Base-by-base conservation (phyloP, 495 filamentous ascomycete genomes). In the Haplographium delicatum region DNA sequence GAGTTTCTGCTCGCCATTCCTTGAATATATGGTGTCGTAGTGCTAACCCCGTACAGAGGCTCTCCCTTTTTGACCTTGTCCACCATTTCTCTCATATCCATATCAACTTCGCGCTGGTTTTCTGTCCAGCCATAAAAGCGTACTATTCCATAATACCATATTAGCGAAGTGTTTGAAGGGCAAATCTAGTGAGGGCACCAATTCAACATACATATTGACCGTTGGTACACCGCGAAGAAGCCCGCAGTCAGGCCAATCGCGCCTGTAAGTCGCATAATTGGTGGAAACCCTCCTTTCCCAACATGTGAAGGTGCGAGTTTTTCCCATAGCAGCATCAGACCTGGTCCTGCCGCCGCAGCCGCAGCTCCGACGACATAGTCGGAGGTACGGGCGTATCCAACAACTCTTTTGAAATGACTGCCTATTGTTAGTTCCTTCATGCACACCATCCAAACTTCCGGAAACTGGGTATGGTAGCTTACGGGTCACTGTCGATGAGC, bases 401-500 rank as follows among this genome's bases (percentile, higher is more conserved):
- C 64, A 35, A 97, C 93, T 61, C 94, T 84, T 64, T 74, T 85
- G 70, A 97, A 81, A 68, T 98, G 91, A 56, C 94, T 97, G 59
- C 40, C 35, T 30, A n/a, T 46, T 20, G 24, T 58, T 27, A 60
- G 28, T 25, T 18, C 22, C 33, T 57, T 46, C 49, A 37, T 23
- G 39, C 22, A 18, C 25, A 4, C 22, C 23, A 2, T 6, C 26
- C 31, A 3, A 19, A 19, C 42, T 6, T 44, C n/a, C 15, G 28
- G 6, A 41, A 16, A 23, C n/a, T 31, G 37, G 19, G 23, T 40
- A 15, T 42, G 50, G 53, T 43, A 35, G 33, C 85, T 66, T 88
- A 97, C 91, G 91, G 91, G 71, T 97, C 91, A 72, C 82, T 90
- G 73, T 97, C 91, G 67, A 97, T 97, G 71, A 96, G 84, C 91